phyloP scores from a whole-genome alignment of 192 early-diverging fungal species.

The Umbelopsis sp. region DNA sequence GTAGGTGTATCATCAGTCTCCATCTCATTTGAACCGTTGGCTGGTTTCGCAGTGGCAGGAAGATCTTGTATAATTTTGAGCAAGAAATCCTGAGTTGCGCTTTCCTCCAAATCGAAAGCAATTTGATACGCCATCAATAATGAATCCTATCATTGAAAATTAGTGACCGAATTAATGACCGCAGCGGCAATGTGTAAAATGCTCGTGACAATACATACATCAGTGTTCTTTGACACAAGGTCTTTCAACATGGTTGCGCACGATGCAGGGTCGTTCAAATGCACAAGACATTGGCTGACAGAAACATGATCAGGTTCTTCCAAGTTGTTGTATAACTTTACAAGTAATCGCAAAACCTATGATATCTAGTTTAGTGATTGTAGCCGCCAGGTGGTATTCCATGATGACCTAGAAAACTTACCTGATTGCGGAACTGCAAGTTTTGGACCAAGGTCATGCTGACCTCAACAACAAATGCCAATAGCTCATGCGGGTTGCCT shows the following conservation, averaged over 20 bases:
- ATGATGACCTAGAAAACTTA: constrained; percentile 35
- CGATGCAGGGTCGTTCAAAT: constrained; percentile 79
- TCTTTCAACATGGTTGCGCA: constrained; percentile 76
- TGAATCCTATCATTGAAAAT: constrained; percentile 40
- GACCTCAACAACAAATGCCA: constrained; percentile 85
- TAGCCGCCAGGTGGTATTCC: not conserved
- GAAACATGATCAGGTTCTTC: constrained; percentile 90
- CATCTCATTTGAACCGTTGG: constrained; percentile 43
- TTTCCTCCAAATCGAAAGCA: constrained; percentile 96
- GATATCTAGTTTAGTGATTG: not conserved
- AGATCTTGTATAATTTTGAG: constrained; percentile 73
- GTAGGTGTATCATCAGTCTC: constrained; percentile 47
- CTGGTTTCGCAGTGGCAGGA: constrained; percentile 30
- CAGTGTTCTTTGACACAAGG: constrained; percentile 62
- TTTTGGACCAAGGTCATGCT: constrained; percentile 85
- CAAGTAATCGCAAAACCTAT: constrained; percentile 73
- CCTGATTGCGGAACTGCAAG: constrained; percentile 80
- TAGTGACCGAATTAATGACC: too few species aligned
- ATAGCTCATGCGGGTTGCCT: constrained; percentile 72
- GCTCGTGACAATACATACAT: constrained; percentile 40
- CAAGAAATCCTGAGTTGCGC: constrained; percentile 96
- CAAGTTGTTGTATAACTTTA: constrained; percentile 72
- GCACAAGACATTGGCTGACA: constrained; percentile 88
- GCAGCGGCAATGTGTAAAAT: not conserved
- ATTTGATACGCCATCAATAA: constrained; percentile 93